phyloP scores from a whole-genome alignment of 352 stramenopile species.

The Phytopythium sindhum region DNA sequence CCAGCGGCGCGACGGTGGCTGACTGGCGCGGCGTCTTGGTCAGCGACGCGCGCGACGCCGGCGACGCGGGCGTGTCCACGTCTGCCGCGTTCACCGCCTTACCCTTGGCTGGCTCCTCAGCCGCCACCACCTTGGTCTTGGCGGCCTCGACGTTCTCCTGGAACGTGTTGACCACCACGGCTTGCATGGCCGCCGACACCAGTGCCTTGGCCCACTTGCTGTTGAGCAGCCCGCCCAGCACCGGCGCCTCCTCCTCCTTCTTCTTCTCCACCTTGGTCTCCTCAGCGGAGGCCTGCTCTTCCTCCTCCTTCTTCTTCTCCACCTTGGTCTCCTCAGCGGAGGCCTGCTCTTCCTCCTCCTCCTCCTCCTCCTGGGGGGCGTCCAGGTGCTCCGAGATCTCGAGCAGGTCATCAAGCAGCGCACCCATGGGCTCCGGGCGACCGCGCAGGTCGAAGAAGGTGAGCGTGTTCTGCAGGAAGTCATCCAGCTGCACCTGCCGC shows the following conservation, averaged over 20 bases:
- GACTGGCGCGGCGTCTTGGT: conserved; percentile 9
- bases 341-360: conserved; percentile 12
- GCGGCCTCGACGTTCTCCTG: conserved; percentile 18
- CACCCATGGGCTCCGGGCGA: conserved; percentile 34
- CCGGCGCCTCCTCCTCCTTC: conserved; percentile 6
- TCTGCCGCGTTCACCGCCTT: conserved; percentile 5
- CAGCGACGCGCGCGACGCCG: conserved; percentile 5
- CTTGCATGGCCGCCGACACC: conserved; percentile 27
- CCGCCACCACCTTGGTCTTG: conserved; percentile 12
- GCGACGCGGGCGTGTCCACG: conserved; percentile 1
- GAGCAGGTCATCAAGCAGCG: conserved; percentile 52
- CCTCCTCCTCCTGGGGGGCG: conserved; percentile 13
- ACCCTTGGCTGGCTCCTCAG: conserved; percentile 1
- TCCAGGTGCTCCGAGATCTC: conserved; percentile 37
- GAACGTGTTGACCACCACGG: conserved; percentile 29
- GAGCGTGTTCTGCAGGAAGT: conserved; percentile 56
- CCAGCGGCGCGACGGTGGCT: conserved; percentile 5
- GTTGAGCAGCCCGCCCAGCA: neutral
- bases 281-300: no score
- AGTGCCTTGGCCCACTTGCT: conserved; percentile 8
- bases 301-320: no score
- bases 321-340: conserved; percentile 5
- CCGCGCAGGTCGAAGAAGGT: conserved; percentile 44
- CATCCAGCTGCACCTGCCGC: conserved; percentile 56
- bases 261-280: conserved; percentile 8